phyloP scores from a whole-genome alignment of 495 filamentous ascomycete species.

The Tuber magnatum region DNA sequence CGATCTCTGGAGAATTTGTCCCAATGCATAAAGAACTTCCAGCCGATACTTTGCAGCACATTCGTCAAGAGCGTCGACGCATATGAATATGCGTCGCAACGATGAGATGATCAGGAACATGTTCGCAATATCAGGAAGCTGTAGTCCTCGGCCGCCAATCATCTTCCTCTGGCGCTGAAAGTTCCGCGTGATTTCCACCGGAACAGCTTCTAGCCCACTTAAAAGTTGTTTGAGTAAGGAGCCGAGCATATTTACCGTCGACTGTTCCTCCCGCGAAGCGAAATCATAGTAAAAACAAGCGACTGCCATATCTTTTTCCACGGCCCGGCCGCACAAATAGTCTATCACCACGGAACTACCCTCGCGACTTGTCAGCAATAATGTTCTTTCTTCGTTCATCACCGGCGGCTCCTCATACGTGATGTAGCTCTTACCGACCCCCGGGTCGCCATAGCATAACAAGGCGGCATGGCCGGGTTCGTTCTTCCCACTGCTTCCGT shows the following conservation, averaged over 20 bases:
- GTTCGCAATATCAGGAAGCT: background rate
- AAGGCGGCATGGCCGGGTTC: background rate
- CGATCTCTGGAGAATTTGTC: background rate
- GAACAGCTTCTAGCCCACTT: background rate
- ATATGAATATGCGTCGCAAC: background rate
- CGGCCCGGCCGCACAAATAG: background rate
- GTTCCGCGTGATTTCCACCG: background rate
- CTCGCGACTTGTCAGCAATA: background rate
- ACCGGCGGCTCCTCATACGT: background rate
- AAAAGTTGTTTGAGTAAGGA: background rate
- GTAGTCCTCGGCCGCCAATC: background rate
- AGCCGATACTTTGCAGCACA: background rate
- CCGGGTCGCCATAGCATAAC: background rate
- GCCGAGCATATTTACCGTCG: background rate
- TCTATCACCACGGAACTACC: background rate
- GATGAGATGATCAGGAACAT: background rate
- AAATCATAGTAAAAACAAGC: background rate
- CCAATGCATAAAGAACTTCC: background rate
- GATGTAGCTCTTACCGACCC: background rate
- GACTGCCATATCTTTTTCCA: background rate
- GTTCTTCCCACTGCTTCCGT: background rate
- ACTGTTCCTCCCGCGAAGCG: background rate
- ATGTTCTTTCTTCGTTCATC: background rate
- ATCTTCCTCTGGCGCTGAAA: background rate
- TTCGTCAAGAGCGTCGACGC: background rate